Evolutionary conservation across 169 alveolate genomes (phyloP), one percentile per base, ranked within the genome.

Genomic region (Besnoitia besnoiti): DNA sequence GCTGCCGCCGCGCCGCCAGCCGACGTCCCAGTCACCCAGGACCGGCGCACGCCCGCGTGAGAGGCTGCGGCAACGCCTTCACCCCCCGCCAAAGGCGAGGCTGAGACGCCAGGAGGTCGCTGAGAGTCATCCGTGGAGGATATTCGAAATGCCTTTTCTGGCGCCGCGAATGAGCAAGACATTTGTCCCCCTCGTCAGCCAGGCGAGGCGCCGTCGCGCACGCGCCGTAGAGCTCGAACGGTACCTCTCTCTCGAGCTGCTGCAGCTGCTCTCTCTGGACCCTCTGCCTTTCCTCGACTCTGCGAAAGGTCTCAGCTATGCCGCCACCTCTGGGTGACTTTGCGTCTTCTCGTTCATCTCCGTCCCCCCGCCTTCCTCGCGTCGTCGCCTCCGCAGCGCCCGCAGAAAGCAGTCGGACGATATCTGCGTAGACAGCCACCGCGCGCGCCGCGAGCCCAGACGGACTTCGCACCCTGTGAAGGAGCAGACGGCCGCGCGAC

Each of bases 191-290:
- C 5, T 37, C 24, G 39, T 73, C 67, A 0, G 59, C 24, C 7
- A 55, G 67, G 30, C 67, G 67, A 16, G 82, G 82, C 82, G 46
- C 82, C 16, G 47, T 8, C 2, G 82, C 82, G n/a, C 82, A 73
- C n/a, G 82, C n/a, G 16, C 82, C 82, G n/a, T 21, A 73, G 30
- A 73, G 46, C n/a, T 73, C 82, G n/a, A 73, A 73, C 16, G 82
- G 82, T 1, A 73, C 44, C 47, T 73, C 47, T 10, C 82, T 7
- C 44, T 73, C 82, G 30, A 73, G 82, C 47, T 16, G 67, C 24
- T 55, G 33, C 67, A 55, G 67, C 24, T n/a, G 67, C 7, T 5
- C 67, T 21, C 67, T 21, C 67, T 55, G 33, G 55, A 8, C 55
- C 14, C n/a, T n/a, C n/a, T 49, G 5, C 67, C 67, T n/a, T 55